Conservation (phyloP, 805 yeast species). For the Blastobotrys robertii region DNA sequence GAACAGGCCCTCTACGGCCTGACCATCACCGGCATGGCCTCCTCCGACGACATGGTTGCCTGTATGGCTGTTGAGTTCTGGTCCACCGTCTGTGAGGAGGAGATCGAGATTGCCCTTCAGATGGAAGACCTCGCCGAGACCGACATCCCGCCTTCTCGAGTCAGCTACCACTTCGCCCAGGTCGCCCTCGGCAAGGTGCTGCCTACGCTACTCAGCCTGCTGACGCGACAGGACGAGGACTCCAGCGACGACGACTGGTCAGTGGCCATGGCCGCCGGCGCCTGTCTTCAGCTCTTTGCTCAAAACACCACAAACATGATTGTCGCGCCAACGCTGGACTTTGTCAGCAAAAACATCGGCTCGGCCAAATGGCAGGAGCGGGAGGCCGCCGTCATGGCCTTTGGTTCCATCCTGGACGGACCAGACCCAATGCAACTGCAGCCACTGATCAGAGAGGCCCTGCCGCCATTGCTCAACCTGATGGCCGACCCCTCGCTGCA, state of each 20-base stretch:
- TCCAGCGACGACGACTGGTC: constrained; percentile 94
- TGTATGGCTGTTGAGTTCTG: constrained; percentile 99
- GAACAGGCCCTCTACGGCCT: constrained; percentile 89
- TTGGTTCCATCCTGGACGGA: constrained; percentile 93
- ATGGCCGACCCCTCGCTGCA: constrained; percentile 70
- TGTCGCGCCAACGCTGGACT: constrained; percentile 72
- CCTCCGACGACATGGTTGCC: constrained; percentile 73
- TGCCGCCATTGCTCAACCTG: constrained; percentile 64
- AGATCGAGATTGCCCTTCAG: constrained; percentile 67
- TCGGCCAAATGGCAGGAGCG: constrained; percentile 69
- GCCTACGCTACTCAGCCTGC: constrained; percentile 71
- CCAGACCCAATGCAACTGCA: constrained; percentile 68
- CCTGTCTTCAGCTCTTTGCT: constrained; percentile 89
- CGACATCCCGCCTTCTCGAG: constrained; percentile 33
- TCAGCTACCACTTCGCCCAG: constrained; percentile 71
- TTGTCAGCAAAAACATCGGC: constrained; percentile 66
- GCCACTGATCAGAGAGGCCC: constrained; percentile 66
- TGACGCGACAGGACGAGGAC: constrained; percentile 85
- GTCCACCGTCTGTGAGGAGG: constrained; percentile 99
- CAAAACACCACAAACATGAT: constrained; percentile 81
- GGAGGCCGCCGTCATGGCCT: constrained; percentile 99
- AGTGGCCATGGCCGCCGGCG: constrained; percentile 97
- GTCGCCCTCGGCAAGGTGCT: constrained; percentile 77
- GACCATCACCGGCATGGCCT: constrained; percentile 83
- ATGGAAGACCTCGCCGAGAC: constrained; percentile 30